These are phyloP conservation scores for Mycena floridula DNA, from an alignment of 768 basidiomycete species.

Conservation along the genomic window DNA sequence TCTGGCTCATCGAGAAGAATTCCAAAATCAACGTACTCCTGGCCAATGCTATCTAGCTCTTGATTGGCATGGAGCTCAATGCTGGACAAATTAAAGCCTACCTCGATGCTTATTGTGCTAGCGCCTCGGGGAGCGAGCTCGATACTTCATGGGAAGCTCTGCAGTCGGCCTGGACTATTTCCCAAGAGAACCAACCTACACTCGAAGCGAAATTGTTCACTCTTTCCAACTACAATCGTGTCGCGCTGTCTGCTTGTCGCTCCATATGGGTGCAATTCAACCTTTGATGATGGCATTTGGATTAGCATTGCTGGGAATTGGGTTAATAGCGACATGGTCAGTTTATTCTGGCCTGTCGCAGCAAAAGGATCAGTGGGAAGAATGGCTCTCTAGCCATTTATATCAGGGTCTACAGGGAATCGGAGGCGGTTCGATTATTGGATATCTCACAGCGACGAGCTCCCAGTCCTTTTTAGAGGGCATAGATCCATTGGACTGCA, in stretches of 20 bases:
- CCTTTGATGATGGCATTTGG: conserved; percentile 71
- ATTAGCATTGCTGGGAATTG: conserved; percentile 50
- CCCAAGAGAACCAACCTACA: conserved; percentile 13
- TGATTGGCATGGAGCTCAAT: no score
- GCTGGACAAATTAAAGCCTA: conserved; percentile 71
- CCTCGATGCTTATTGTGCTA: conserved; percentile 68
- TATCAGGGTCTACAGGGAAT: conserved; percentile 25
- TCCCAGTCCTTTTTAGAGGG: conserved; percentile 33
- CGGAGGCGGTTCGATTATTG: conserved; percentile 31
- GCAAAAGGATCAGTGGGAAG: conserved; percentile 33
- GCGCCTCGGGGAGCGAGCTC: conserved; percentile 67
- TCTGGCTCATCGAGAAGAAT: no score
- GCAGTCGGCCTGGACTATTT: conserved; percentile 36
- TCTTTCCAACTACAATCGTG: conserved; percentile 47
- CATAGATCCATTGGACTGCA: conserved; percentile 43
- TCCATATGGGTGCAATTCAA: conserved; percentile 95
- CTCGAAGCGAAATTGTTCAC: conserved; percentile 30
- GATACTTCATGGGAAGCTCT: conserved; percentile 56
- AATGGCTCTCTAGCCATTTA: conserved; percentile 31
- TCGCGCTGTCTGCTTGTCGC: conserved; percentile 67
- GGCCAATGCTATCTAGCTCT: no score
- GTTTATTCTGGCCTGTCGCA: conserved; percentile 45
- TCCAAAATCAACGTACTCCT: no score
- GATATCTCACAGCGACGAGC: conserved; percentile 24
- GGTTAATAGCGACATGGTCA: conserved; percentile 48